Conservation (phyloP, 2,329 filamentous ascomycete genomes). For the Pleomassaria siparia region DNA sequence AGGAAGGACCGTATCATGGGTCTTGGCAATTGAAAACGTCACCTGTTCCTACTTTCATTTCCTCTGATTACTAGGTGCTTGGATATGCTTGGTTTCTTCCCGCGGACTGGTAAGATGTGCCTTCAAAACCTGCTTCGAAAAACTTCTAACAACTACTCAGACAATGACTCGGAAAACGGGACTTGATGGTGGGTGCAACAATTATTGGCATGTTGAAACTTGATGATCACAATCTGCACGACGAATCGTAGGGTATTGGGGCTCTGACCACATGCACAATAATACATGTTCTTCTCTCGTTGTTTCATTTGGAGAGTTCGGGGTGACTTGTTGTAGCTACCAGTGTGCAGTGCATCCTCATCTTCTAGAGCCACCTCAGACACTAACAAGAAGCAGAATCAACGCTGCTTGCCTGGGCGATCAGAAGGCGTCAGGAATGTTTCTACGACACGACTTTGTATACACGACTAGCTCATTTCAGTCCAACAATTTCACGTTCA, state of each 20-base stretch:
- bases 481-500: not conserved
- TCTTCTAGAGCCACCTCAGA: not conserved
- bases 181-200: not conserved
- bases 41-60: not conserved
- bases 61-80: not conserved
- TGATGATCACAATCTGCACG: not conserved
- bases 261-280: not conserved
- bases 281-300: not conserved
- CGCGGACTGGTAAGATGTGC: too few relatives aligned
- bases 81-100: not conserved
- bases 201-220: not conserved
- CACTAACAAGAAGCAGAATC: not conserved
- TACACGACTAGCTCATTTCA: not conserved
- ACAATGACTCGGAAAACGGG: not conserved
- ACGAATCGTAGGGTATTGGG: not conserved
- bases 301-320: not conserved
- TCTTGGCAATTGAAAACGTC: not conserved
- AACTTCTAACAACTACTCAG: not conserved
- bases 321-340: not conserved
- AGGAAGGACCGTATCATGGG: slow-evolving; percentile 39
- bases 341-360: not conserved
- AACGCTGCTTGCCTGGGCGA: not conserved
- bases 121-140: not conserved
- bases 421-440: not conserved
- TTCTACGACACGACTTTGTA: not conserved